Evolutionary conservation across 139 green algal species (phyloP).

Genomic region (Chlamydomonas applanata): DNA sequence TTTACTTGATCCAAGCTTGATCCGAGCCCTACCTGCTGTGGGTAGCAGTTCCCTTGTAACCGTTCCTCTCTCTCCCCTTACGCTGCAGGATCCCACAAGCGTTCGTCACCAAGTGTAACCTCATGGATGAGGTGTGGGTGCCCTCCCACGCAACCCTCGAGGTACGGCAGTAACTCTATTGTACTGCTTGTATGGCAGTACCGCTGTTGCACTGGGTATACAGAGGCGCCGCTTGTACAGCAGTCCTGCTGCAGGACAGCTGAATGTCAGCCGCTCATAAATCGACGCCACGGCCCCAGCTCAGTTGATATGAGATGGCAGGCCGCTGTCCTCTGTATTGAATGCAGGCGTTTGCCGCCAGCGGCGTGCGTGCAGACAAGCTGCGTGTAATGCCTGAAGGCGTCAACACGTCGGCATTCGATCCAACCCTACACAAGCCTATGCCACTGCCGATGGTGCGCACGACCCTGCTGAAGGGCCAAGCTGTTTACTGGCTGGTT

Average conservation of each 20-base stretch:
- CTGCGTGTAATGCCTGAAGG: constrained; percentile 55
- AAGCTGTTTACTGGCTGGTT: too few relatives aligned
- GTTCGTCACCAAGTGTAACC: constrained; percentile 50
- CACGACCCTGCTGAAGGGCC: too few relatives aligned
- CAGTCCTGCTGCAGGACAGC: too few relatives aligned
- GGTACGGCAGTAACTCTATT: not conserved
- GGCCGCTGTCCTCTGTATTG: too few relatives aligned
- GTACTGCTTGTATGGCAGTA: too few relatives aligned
- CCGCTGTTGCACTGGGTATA: too few relatives aligned
- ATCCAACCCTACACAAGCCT: constrained; percentile 31
- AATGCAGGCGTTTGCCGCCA: constrained; percentile 11
- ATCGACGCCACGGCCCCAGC: too few relatives aligned
- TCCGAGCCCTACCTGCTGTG: not conserved
- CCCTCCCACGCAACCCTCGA: constrained; percentile 51
- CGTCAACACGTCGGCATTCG: constrained; percentile 59
- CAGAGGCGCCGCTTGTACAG: too few relatives aligned
- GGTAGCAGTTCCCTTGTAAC: too few relatives aligned
- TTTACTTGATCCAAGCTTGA: too few relatives aligned
- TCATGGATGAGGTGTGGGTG: constrained; percentile 71
- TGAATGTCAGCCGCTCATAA: too few relatives aligned
- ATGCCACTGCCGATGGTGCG: constrained; percentile 41
- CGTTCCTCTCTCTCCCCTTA: not conserved
- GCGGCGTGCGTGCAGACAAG: constrained; percentile 37
- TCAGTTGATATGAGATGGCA: too few relatives aligned
- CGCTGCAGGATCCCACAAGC: constrained; percentile 17